Evolutionary conservation across 176 grass and related monocot species (phyloP), one percentile per base, ranked within the genome.

Genomic region (Thalia dealbata): DNA sequence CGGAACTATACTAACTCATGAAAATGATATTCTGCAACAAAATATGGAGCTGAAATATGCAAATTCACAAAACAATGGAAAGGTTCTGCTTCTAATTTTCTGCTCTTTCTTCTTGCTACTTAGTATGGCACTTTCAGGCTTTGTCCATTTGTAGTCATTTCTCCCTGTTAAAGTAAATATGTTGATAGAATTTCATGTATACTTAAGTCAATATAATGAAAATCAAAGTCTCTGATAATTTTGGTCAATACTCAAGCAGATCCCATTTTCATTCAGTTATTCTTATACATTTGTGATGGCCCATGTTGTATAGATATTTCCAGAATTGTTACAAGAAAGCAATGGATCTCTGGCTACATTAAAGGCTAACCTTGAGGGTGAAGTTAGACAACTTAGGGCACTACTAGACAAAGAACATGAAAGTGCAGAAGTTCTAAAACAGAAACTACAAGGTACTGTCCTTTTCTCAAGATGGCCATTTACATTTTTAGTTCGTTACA

Each of bases 341-440:
- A 74, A 72, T 67, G 60, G 73, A 69, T 75, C 77, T 54, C 74
- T 75, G 24, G 44, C 56, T 77, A 55, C 76, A 52, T 72, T 72
- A 78, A 83, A 88, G 52, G 69, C 83, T 62, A 82, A 62, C 52
- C 76, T 88, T 75, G 88, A 99, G 84, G 86, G 81, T 78, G 85
- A 99, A 79, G 93, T 91, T 11, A 91, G 86, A 62, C 79, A 88
- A 63, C 77, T 93, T 69, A 93, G 72, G 83, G 74, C 73, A 73
- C 64, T 83, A 85, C 90, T 93, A 14, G 80, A 79, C 7, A 69
- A 73, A 52, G 74, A 88, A 69, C 76, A 44, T 4, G 76, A 83
- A 71, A 89, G 83, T 73, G 81, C 89, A 84, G 68, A 25, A 80
- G 81, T 76, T 81, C 64, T 72, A 77, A 83, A 60, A 52, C 85